phyloP scores from a whole-genome alignment of 495 filamentous ascomycete species.

The Aspergillus baeticus region DNA sequence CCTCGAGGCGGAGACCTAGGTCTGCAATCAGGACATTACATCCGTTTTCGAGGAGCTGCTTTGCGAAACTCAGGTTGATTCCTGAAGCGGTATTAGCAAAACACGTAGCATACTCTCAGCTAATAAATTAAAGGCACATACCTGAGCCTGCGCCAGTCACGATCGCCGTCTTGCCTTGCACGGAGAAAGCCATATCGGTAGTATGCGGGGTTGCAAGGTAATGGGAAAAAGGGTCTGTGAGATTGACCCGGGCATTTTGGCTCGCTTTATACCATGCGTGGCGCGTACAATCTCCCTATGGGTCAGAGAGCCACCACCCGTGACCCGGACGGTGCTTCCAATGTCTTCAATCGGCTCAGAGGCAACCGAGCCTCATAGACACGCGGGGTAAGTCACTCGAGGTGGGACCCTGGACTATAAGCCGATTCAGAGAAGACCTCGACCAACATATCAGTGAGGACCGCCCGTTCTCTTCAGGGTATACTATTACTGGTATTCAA shows the following conservation, averaged over 20 bases:
- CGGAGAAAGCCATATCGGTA: constrained; percentile 40
- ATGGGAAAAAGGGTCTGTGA: not conserved
- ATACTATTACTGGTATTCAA: too few species aligned
- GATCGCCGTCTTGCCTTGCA: constrained; percentile 64
- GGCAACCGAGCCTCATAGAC: too few species aligned
- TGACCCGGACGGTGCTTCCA: not conserved
- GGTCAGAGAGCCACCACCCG: not conserved
- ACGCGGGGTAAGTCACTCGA: too few species aligned
- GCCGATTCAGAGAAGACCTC: too few species aligned
- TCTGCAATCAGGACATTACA: constrained; percentile 70
- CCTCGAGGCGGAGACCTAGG: constrained; percentile 62
- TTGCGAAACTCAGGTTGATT: constrained; percentile 59
- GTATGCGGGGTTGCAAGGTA: not conserved
- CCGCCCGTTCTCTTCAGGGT: too few species aligned
- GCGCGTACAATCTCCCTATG: not conserved
- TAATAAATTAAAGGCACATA: constrained; percentile 34
- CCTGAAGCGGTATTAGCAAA: constrained; percentile 23
- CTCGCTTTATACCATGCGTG: not conserved
- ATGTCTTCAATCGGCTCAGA: too few species aligned
- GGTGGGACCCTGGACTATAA: not conserved
- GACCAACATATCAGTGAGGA: too few species aligned
- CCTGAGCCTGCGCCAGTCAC: constrained; percentile 71
- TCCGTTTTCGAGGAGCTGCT: constrained; percentile 53
- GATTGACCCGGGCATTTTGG: not conserved
- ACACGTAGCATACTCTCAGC: not conserved